These are phyloP conservation scores for Penicillium egyptiacum DNA, from an alignment of 495 filamentous ascomycete genomes.

Conservation along the genomic window DNA sequence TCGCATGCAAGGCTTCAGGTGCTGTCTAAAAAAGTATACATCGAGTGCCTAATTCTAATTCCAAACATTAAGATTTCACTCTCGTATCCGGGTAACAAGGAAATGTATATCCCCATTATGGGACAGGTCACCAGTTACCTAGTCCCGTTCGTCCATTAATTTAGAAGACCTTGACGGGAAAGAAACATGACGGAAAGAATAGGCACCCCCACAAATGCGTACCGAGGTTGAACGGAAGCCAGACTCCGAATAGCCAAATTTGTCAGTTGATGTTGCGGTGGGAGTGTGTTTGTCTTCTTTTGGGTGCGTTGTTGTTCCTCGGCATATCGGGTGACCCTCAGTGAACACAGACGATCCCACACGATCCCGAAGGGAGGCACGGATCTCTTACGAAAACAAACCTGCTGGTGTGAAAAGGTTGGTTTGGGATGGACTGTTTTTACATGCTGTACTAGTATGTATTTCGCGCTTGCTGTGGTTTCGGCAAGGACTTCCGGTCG, in stretches of 20 bases:
- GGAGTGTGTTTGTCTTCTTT: neutral
- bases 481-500: neutral
- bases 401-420: neutral
- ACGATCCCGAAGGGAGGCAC: slow-evolving; percentile 12
- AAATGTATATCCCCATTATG: slow-evolving; percentile 5
- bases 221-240: slow-evolving; percentile 4
- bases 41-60: neutral
- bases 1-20: slow-evolving; percentile 1
- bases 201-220: neutral
- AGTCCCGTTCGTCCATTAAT: neutral
- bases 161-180: neutral
- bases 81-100: slow-evolving; percentile 12
- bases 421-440: neutral
- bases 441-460: neutral
- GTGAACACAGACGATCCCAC: slow-evolving; percentile 18
- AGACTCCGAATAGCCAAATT: neutral
- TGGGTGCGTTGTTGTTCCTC: slow-evolving; percentile 17
- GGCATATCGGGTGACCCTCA: slow-evolving; percentile 22
- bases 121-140: slow-evolving; percentile 8
- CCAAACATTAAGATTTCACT: neutral
- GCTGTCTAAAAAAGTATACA: neutral
- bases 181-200: neutral
- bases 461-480: neutral
- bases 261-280: neutral
- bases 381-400: slow-evolving; percentile 2